These are phyloP conservation scores for Neonothopanus nambi DNA, from an alignment of 1,284 basidiomycete genomes.

Conservation along the genomic window DNA sequence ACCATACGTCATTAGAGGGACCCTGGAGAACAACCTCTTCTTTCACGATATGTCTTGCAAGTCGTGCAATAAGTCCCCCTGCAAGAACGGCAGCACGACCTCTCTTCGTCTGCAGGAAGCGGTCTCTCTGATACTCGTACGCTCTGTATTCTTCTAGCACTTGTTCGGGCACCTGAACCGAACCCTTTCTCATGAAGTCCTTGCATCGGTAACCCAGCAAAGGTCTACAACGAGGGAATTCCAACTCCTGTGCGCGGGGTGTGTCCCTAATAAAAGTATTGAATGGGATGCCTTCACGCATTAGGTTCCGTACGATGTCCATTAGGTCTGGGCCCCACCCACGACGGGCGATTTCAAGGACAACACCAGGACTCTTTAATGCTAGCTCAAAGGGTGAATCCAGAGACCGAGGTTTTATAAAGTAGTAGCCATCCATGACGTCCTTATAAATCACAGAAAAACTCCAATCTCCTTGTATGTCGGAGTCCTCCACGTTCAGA, in stretches of 20 bases:
- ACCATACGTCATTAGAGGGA: neutral
- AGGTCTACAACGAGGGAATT: neutral
- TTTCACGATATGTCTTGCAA: conserved; percentile 6
- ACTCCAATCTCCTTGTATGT: too few species aligned
- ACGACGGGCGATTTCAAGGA: conserved; percentile 10
- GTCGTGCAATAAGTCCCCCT: conserved; percentile 13
- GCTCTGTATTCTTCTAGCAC: neutral
- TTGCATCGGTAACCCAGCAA: neutral
- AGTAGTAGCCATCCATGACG: neutral
- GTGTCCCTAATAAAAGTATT: neutral
- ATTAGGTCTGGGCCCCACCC: conserved; percentile 7
- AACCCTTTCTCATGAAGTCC: neutral
- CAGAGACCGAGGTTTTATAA: neutral
- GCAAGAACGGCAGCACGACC: conserved; percentile 13
- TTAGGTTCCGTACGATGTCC: conserved; percentile 2
- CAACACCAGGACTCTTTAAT: neutral
- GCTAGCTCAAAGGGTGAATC: neutral
- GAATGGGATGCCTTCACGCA: conserved; percentile 10
- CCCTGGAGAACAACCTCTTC: conserved; percentile 11
- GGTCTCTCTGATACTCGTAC: conserved; percentile 5
- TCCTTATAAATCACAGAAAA: too few species aligned
- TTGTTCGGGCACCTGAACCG: neutral
- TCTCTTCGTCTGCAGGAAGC: conserved; percentile 1
- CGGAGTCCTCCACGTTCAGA: neutral
- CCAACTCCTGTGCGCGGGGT: neutral